Evolutionary conservation across 225 moss, liverwort and hornwort species (phyloP).

Genomic region (Ulota crispa): DNA sequence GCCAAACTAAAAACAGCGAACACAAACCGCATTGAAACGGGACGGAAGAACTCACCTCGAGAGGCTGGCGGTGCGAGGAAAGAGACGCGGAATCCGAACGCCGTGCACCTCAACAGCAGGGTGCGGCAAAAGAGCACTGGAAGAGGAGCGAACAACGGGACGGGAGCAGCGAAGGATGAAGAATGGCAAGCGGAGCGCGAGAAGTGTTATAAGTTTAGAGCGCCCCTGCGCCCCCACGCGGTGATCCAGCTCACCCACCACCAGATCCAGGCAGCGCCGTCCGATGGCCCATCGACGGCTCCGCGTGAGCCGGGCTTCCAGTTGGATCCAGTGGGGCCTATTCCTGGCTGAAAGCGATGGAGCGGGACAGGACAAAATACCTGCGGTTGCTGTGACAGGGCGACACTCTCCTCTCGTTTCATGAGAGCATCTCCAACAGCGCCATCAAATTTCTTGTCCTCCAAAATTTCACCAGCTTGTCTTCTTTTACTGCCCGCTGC

Average conservation of each 20-base stretch:
- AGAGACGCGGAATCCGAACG: no score
- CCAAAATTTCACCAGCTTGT: no score
- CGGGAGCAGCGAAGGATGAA: not conserved
- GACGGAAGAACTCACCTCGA: no score
- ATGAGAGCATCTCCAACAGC: no score
- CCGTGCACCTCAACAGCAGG: no score
- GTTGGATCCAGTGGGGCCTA: not conserved
- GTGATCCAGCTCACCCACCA: not conserved
- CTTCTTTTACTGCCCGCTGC: no score
- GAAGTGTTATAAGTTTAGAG: conserved; percentile 4
- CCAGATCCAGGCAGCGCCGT: not conserved
- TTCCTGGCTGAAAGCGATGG: not conserved
- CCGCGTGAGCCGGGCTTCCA: not conserved
- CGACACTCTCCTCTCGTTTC: not conserved
- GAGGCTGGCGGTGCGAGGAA: no score
- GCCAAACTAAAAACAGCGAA: no score
- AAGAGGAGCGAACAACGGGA: no score
- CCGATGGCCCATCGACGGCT: not conserved
- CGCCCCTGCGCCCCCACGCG: not conserved
- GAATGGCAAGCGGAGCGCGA: not conserved
- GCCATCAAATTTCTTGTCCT: no score
- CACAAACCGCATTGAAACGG: no score
- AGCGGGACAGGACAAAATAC: not conserved
- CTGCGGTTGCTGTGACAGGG: not conserved
- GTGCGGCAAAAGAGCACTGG: no score